A percentile compares a stretch with the other conserved stretches of the same genome.
Evolutionary conservation across 495 filamentous ascomycete species (phyloP).

Genomic region (Penicillium canariense): DNA sequence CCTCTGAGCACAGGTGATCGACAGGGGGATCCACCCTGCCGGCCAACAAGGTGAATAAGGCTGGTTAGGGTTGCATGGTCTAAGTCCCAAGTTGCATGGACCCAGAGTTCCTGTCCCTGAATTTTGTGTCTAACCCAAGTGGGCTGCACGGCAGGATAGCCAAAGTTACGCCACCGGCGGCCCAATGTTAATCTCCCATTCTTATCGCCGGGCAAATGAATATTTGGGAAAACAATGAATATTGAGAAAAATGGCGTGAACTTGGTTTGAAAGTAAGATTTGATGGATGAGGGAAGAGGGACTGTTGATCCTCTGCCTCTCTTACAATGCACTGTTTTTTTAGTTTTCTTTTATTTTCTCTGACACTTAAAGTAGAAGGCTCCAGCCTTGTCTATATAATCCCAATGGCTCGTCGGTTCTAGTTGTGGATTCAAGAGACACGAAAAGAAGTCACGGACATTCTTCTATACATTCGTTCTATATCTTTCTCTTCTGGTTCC

Average conservation of each 20-base stretch:
- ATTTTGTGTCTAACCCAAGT: slow-evolving; percentile 18
- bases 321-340: neutral
- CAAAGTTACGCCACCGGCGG: slow-evolving; percentile 14
- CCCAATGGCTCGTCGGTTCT: neutral
- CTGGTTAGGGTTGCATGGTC: slow-evolving; percentile 21
- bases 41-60: slow-evolving; percentile 11
- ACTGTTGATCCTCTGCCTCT: slow-evolving; percentile 4
- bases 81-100: too few species aligned
- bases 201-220: slow-evolving; percentile 12
- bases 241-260: neutral
- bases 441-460: neutral
- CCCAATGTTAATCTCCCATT: slow-evolving; percentile 7
- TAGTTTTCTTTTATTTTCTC: neutral
- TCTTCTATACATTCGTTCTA: neutral
- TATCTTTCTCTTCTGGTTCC: neutral
- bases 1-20: slow-evolving; percentile 23
- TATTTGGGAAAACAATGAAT: neutral
- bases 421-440: neutral
- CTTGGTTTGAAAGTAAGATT: neutral
- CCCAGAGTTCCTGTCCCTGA: slow-evolving; percentile 16
- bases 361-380: neutral
- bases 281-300: neutral
- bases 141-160: slow-evolving; percentile 7
- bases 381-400: slow-evolving; percentile 8
- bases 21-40: neutral